phyloP scores from a whole-genome alignment of 306 rosid genomes.

The Begonia peltatifolia region DNA sequence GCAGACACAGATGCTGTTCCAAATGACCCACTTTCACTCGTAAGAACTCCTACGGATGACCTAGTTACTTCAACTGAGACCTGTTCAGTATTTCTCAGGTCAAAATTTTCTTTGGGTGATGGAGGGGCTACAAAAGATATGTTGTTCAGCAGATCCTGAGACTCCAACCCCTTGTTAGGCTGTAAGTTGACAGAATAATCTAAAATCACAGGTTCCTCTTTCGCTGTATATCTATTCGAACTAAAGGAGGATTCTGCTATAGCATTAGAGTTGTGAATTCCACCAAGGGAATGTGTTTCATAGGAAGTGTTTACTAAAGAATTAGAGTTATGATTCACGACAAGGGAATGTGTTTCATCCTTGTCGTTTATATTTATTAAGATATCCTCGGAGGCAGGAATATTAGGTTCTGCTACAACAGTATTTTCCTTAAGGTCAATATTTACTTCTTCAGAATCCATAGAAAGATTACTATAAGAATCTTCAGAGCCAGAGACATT shows the following conservation, averaged over 20 bases:
- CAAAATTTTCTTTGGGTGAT: slow-evolving; percentile 26
- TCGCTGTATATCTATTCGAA: slow-evolving; percentile 13
- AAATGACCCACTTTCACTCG: slow-evolving; percentile 17
- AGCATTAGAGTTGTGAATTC: slow-evolving; percentile 16
- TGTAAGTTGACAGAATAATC: slow-evolving; percentile 20
- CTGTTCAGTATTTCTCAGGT: slow-evolving; percentile 20
- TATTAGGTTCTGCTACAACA: slow-evolving; percentile 25
- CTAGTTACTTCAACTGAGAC: slow-evolving; percentile 27
- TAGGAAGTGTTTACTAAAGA: not conserved
- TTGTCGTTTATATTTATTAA: slow-evolving; percentile 19
- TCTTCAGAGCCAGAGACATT: slow-evolving; percentile 32
- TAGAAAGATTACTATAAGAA: slow-evolving; percentile 22
- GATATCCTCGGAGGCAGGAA: slow-evolving; percentile 20
- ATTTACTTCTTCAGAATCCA: slow-evolving; percentile 31
- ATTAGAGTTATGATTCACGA: slow-evolving; percentile 9
- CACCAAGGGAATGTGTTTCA: slow-evolving; percentile 23
- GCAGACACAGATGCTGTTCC: slow-evolving; percentile 20
- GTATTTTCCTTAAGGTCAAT: slow-evolving; percentile 29
- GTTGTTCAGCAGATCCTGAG: slow-evolving; percentile 18
- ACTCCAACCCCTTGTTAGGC: slow-evolving; percentile 24
- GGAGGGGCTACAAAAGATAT: slow-evolving; percentile 21
- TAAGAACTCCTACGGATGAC: slow-evolving; percentile 27
- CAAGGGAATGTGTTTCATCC: slow-evolving; percentile 30
- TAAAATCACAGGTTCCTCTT: slow-evolving; percentile 16
- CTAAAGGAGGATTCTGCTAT: slow-evolving; percentile 18